Conservation (phyloP, 208 protist species). For the Trypanosomatidae sp. region DNA sequence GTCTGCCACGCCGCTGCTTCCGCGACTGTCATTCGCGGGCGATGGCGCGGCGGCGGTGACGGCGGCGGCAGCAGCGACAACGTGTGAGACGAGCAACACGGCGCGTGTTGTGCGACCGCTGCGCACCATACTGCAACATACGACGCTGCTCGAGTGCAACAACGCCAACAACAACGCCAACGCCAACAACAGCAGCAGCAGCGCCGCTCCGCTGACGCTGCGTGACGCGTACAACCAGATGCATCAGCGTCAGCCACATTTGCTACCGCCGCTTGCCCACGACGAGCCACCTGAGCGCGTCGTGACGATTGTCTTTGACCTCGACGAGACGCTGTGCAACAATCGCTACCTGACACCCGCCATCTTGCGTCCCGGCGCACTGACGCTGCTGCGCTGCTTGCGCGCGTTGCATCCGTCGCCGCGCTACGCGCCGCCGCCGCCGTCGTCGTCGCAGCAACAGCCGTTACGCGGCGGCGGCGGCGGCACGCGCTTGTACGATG, state of each 20-base stretch:
- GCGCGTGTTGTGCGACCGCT: no score
- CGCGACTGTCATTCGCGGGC: no score
- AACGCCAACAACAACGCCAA: background rate
- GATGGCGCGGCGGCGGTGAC: no score
- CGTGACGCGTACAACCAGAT: slow-evolving; percentile 1
- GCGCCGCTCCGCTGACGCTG: background rate
- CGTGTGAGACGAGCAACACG: no score
- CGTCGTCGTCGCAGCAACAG: no score
- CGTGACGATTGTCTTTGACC: slow-evolving; percentile 82
- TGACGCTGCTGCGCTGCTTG: slow-evolving; percentile 36
- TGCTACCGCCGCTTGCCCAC: slow-evolving; percentile 21
- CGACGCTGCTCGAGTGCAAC: background rate
- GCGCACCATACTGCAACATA: no score
- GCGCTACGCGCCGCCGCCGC: slow-evolving; percentile 11
- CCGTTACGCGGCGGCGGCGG: no score
- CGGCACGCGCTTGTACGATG: no score
- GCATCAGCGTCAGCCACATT: background rate
- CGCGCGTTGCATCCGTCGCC: slow-evolving; percentile 29
- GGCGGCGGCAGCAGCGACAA: no score
- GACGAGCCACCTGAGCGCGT: slow-evolving; percentile 30
- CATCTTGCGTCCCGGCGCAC: slow-evolving; percentile 53
- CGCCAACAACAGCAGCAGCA: background rate
- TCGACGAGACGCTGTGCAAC: slow-evolving; percentile 86
- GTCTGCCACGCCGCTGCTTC: no score
- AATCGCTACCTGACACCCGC: slow-evolving; percentile 50